Percentiles rank a stretch among this genome's conserved stretches.
These are phyloP conservation scores for Corchorus capsularis DNA, from an alignment of 345 rosid species.

Conservation along the genomic window DNA sequence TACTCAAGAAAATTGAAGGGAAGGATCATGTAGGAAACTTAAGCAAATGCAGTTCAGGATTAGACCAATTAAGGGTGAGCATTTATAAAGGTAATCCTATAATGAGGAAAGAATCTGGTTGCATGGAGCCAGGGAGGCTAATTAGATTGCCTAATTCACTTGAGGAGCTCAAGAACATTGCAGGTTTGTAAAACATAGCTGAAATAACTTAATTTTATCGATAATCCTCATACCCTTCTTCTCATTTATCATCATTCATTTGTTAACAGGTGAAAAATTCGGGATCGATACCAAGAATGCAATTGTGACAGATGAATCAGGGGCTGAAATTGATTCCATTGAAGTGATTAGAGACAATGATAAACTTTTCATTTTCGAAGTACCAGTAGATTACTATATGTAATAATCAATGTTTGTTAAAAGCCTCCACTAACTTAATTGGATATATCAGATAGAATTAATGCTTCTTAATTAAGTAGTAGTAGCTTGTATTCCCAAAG, in stretches of 20 bases:
- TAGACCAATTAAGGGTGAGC: slow-evolving; percentile 52
- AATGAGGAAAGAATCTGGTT: slow-evolving; percentile 44
- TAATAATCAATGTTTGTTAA: slow-evolving; percentile 14
- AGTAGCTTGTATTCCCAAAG: background rate
- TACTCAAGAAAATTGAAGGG: slow-evolving; percentile 32
- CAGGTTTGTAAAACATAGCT: slow-evolving; percentile 48
- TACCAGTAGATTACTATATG: slow-evolving; percentile 18
- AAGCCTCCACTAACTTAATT: background rate
- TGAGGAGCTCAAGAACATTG: slow-evolving; percentile 72
- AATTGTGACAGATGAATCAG: slow-evolving; percentile 63
- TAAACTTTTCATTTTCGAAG: slow-evolving; percentile 67
- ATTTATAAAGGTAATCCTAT: slow-evolving; percentile 73
- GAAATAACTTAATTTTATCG: background rate
- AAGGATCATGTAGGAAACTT: slow-evolving; percentile 23
- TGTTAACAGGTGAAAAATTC: slow-evolving; percentile 60
- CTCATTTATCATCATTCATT: background rate
- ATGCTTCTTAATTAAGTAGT: background rate
- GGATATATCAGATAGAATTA: background rate
- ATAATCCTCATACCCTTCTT: background rate
- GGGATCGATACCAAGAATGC: slow-evolving; percentile 60
- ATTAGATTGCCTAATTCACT: slow-evolving; percentile 64
- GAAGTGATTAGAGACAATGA: slow-evolving; percentile 91
- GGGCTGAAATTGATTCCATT: slow-evolving; percentile 77
- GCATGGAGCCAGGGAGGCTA: slow-evolving; percentile 61
- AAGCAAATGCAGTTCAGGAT: slow-evolving; percentile 1